phyloP scores from a whole-genome alignment of 495 filamentous ascomycete species.

The Apiosordaria backusii region DNA sequence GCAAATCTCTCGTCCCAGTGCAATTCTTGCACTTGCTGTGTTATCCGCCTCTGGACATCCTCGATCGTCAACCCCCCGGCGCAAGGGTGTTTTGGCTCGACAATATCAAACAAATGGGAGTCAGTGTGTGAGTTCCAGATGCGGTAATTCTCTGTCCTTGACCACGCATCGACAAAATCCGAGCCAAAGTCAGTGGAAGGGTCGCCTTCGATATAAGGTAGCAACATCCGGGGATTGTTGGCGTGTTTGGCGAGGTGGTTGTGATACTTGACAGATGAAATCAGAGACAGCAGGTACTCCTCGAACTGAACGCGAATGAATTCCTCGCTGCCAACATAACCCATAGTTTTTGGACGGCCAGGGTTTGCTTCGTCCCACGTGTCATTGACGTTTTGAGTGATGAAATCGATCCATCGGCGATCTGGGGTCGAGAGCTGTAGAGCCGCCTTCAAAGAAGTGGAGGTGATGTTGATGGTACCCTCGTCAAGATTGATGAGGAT shows the following conservation, averaged over 20 bases:
- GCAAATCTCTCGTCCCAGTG: conserved; percentile 84
- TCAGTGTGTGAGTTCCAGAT: conserved; percentile 73
- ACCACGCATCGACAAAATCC: conserved; percentile 79
- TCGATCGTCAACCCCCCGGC: conserved; percentile 94
- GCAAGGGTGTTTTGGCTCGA: conserved; percentile 87
- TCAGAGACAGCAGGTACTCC: conserved; percentile 87
- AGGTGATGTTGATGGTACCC: conserved; percentile 76
- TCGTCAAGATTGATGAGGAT: conserved; percentile 97
- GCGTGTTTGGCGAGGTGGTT: conserved; percentile 64
- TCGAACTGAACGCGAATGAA: conserved; percentile 98
- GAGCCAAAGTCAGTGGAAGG: conserved; percentile 74
- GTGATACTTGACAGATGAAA: conserved; percentile 86
- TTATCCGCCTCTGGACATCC: conserved; percentile 84
- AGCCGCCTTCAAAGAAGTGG: conserved; percentile 70
- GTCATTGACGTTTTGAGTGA: conserved; percentile 88
- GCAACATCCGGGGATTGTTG: conserved; percentile 54
- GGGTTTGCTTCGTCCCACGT: conserved; percentile 96
- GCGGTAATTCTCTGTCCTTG: conserved; percentile 79
- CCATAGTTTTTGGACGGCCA: conserved; percentile 82
- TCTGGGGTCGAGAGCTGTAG: conserved; percentile 81
- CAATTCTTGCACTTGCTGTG: conserved; percentile 82
- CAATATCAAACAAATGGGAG: conserved; percentile 86
- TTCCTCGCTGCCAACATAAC: conserved; percentile 94
- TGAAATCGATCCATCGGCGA: conserved; percentile 92
- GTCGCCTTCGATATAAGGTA: conserved; percentile 75